Conservation (phyloP, 2,329 filamentous ascomycete genomes). For the Xylariomycetidae sp. region DNA sequence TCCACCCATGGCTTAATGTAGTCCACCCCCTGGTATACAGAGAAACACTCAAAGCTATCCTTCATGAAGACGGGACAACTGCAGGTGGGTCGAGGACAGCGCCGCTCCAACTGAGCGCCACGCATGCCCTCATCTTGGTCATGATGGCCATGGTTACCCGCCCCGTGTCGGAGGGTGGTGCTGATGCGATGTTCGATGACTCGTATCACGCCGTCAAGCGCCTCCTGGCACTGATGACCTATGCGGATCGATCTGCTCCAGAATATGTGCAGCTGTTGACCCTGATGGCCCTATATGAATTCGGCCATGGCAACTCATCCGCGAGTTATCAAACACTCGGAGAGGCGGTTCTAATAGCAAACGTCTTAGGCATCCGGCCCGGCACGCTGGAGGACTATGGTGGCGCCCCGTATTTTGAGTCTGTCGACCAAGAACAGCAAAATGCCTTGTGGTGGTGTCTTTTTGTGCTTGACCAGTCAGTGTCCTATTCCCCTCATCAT, state of each 20-base stretch:
- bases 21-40: background rate
- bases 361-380: background rate
- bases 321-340: background rate
- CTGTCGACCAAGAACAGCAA: background rate
- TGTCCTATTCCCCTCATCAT: too few relatives aligned
- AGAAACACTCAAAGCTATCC: background rate
- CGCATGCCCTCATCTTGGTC: background rate
- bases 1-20: constrained; percentile 1
- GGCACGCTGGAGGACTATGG: background rate
- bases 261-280: background rate
- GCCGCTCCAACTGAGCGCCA: background rate
- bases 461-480: constrained; percentile 1
- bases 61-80: background rate
- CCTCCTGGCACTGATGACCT: constrained; percentile 1
- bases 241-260: background rate
- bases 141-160: constrained; percentile 1
- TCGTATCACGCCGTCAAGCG: background rate
- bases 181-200: background rate
- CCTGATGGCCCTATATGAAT: constrained; percentile 1
- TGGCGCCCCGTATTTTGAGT: background rate
- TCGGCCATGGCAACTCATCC: background rate
- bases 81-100: background rate
- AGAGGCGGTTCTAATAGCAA: background rate
- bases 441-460: background rate
- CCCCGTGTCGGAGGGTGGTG: background rate